phyloP scores from a whole-genome alignment of 306 rosid species.

The Pyrus communis region DNA sequence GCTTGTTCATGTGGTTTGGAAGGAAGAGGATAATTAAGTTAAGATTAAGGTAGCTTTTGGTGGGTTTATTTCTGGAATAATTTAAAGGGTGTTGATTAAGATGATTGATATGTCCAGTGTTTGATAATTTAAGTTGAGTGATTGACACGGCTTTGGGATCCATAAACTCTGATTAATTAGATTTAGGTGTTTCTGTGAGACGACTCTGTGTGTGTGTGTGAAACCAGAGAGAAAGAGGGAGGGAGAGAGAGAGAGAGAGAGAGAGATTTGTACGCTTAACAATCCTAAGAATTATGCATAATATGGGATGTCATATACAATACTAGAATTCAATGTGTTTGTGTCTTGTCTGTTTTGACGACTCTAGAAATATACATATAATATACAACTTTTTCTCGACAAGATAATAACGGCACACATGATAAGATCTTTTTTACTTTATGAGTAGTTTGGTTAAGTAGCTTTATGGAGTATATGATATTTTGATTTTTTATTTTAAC shows the following conservation, averaged over 20 bases:
- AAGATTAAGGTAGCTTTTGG: neutral
- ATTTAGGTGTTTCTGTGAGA: neutral
- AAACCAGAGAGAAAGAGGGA: neutral
- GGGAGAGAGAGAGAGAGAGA: neutral
- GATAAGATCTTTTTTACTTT: neutral
- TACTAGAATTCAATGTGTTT: constrained; percentile 1
- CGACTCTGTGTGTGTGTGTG: neutral
- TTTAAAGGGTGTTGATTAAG: constrained; percentile 8
- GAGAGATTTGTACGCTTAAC: neutral
- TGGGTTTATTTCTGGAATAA: neutral
- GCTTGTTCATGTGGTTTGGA: neutral
- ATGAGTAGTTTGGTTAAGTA: too few relatives aligned
- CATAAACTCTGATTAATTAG: constrained; percentile 10
- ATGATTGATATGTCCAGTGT: constrained; percentile 24
- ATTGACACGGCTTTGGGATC: constrained; percentile 37
- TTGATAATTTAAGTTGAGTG: constrained; percentile 21
- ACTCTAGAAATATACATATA: neutral
- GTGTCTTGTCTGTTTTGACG: constrained; percentile 13
- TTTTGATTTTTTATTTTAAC: too few relatives aligned
- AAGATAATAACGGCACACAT: neutral
- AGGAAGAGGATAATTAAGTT: neutral
- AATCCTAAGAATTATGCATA: constrained; percentile 15
- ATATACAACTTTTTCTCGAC: neutral
- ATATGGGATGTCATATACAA: constrained; percentile 9
- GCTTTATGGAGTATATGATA: too few relatives aligned